Evolutionary conservation across 495 filamentous ascomycete genomes (phyloP).

Genomic region (Aspergillus heteromorphus): DNA sequence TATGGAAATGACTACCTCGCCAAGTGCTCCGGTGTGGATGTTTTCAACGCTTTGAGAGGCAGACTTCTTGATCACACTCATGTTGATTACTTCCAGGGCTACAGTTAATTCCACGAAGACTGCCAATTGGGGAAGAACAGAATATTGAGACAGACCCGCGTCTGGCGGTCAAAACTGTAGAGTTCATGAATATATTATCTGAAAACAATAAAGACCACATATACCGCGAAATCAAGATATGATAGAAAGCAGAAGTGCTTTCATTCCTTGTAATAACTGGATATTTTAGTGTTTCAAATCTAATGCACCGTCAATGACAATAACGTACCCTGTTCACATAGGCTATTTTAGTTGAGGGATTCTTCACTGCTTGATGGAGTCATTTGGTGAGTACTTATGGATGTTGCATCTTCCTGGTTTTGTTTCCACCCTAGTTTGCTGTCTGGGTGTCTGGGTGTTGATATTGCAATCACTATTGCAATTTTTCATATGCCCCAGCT

Average conservation of each 20-base stretch:
- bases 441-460: too few species aligned
- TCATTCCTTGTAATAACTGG: background rate
- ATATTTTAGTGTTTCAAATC: background rate
- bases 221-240: too few species aligned
- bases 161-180: too few species aligned
- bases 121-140: slow-evolving; percentile 4
- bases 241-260: too few species aligned
- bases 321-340: background rate
- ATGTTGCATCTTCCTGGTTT: too few species aligned
- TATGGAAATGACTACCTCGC: slow-evolving; percentile 1
- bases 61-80: slow-evolving; percentile 1
- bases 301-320: background rate
- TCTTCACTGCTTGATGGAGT: too few species aligned
- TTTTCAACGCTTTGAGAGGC: background rate
- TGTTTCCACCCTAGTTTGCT: too few species aligned
- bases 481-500: too few species aligned
- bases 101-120: background rate
- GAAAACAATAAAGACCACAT: too few species aligned
- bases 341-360: background rate
- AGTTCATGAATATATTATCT: too few species aligned
- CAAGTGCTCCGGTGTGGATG: background rate
- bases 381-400: too few species aligned
- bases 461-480: too few species aligned
- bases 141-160: background rate
- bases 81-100: slow-evolving; percentile 9